These are phyloP conservation scores for Sindora glabra DNA, from an alignment of 306 rosid genomes.

Conservation along the genomic window DNA sequence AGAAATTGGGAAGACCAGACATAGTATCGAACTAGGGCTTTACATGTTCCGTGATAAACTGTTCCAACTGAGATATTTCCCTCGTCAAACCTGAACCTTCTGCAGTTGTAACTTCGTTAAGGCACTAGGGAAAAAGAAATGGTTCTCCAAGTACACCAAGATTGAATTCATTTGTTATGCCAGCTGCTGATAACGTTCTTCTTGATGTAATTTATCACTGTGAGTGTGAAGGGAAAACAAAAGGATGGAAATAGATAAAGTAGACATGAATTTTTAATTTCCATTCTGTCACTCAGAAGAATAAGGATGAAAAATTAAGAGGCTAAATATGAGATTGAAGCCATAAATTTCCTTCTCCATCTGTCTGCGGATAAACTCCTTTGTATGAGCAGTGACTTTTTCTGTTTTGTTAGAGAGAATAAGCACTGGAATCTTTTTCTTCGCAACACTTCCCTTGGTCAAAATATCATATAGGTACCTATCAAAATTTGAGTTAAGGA, in stretches of 20 bases:
- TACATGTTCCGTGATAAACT: slow-evolving; percentile 63
- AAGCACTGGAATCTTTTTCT: slow-evolving; percentile 78
- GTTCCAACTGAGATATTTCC: slow-evolving; percentile 59
- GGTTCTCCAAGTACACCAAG: slow-evolving; percentile 61
- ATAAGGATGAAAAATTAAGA: background rate
- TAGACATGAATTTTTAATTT: no score
- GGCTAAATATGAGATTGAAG: slow-evolving; percentile 4
- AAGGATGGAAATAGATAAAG: background rate
- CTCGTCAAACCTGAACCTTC: slow-evolving; percentile 77
- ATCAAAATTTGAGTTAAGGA: background rate
- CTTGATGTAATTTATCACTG: slow-evolving; percentile 87
- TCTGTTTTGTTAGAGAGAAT: slow-evolving; percentile 91
- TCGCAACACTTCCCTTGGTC: slow-evolving; percentile 83
- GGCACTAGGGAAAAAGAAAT: slow-evolving; percentile 71
- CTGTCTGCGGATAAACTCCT: slow-evolving; percentile 83
- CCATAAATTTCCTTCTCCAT: slow-evolving; percentile 90
- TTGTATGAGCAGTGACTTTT: slow-evolving; percentile 91
- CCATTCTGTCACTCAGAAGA: no score
- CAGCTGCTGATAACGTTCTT: slow-evolving; percentile 74
- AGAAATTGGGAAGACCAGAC: background rate
- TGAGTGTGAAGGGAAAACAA: slow-evolving; percentile 11
- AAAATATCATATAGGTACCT: slow-evolving; percentile 88
- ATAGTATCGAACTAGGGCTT: slow-evolving; percentile 23
- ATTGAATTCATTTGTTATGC: slow-evolving; percentile 65
- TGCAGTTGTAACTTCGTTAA: slow-evolving; percentile 64